Base-by-base conservation (phyloP, 139 green algal genomes). In the Chlorella sp. region DNA sequence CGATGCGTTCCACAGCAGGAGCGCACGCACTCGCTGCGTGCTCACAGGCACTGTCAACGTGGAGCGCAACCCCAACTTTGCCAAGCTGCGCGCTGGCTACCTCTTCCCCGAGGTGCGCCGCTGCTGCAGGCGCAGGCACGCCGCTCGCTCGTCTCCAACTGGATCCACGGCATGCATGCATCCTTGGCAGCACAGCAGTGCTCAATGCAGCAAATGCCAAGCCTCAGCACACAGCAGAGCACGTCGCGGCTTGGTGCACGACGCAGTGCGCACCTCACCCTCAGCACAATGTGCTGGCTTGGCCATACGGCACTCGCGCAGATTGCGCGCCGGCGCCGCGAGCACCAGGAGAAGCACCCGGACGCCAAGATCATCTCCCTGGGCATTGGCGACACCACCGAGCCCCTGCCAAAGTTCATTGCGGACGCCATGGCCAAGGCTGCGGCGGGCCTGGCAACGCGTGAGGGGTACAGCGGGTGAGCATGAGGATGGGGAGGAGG, bases 311-410 rank as follows among this genome's bases (percentile, higher is more conserved):
- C n/a, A n/a, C n/a, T n/a, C n/a, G n/a, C 62, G 34, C 88, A 99
- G 92, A 98, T 99, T 78, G 93, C 85, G 3, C 83, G 89, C 55
- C 86, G 93, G n/a, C 83, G 94, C 3, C 84, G 75, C n/a, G 92
- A 86, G 31, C 94, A 99, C 81, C 87, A 96, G 84, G 93, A 96
- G 34, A 77, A 86, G 73, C 69, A 97, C 73, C 95, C 95, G n/a
- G 91, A 97, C 79, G 95, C 93, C 31, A 91, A 96, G 83, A 91
- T 99, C 73, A 99, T 99, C 85, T 90, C 74, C 68, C 86, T 99
- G 49, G 95, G 95, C 59, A 98, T 99, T 62, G 95, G 95, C 23
- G 95, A 99, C 87, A 99, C 95, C 71, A 99, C 95, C 1, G 96
- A 99, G 86, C 96, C 95, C 35, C 95, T 99, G 77, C 92, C 93